Evolutionary conservation across 805 yeast species (phyloP).

Genomic region (Kluyveromyces dobzhanskii): DNA sequence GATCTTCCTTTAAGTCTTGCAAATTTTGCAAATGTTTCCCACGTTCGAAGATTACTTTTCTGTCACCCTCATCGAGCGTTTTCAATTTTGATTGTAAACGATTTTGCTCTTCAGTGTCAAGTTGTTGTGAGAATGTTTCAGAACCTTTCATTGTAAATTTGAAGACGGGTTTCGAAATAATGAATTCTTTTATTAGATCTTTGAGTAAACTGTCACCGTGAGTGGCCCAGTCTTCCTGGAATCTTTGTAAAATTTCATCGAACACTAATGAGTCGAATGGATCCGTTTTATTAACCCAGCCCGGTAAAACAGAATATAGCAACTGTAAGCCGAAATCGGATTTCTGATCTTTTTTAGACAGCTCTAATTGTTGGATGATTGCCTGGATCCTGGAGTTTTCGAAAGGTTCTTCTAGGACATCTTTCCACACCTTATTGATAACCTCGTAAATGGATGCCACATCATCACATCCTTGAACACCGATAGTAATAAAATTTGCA

Average conservation of each 20-base stretch:
- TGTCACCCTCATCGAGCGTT: constrained; percentile 46
- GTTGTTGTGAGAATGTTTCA: constrained; percentile 40
- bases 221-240: constrained; percentile 49
- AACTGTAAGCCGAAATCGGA: constrained; percentile 83
- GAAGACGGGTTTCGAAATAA: constrained; percentile 51
- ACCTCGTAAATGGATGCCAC: constrained; percentile 37
- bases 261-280: constrained; percentile 64
- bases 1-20: constrained; percentile 64
- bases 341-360: constrained; percentile 75
- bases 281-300: constrained; percentile 78
- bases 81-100: constrained; percentile 40
- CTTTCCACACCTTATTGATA: constrained; percentile 39
- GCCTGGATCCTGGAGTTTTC: constrained; percentile 66
- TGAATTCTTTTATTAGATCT: constrained; percentile 44
- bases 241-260: constrained; percentile 47
- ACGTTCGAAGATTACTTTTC: constrained; percentile 45
- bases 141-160: constrained; percentile 72
- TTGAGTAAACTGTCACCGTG: constrained; percentile 53
- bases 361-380: constrained; percentile 78
- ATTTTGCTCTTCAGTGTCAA: constrained; percentile 47
- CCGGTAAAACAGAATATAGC: constrained; percentile 65
- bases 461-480: constrained; percentile 69
- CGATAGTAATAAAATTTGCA: constrained; percentile 70
- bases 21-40: constrained; percentile 52
- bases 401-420: constrained; percentile 39